These are phyloP conservation scores for Phellinidium pouzarii DNA, from an alignment of 1,284 basidiomycete species.

Conservation along the genomic window DNA sequence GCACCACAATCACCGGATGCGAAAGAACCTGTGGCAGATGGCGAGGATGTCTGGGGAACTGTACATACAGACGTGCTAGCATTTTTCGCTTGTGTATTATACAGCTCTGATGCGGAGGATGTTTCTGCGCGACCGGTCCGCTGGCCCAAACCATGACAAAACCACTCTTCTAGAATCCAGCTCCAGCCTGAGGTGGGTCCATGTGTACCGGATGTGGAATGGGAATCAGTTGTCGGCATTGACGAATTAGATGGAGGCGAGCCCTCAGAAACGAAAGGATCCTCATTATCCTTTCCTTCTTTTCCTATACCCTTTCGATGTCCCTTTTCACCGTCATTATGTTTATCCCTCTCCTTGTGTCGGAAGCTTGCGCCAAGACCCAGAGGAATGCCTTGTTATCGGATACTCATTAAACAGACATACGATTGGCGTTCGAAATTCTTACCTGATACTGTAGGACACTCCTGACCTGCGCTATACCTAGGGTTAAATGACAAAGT, in stretches of 20 bases:
- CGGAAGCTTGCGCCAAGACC: constrained; percentile 73
- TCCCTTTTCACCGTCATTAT: constrained; percentile 40
- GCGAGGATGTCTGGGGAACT: neutral
- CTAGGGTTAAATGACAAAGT: constrained; percentile 18
- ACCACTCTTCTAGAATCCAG: constrained; percentile 18
- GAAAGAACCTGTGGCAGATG: too few relatives aligned
- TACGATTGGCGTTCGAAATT: constrained; percentile 1
- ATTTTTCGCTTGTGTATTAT: constrained; percentile 8
- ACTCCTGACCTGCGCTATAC: constrained; percentile 74
- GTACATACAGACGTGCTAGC: neutral
- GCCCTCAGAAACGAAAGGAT: constrained; percentile 3
- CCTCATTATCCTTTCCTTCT: constrained; percentile 23
- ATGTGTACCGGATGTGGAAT: neutral
- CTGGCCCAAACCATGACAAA: constrained; percentile 13
- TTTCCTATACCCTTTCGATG: constrained; percentile 18
- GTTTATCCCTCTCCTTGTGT: constrained; percentile 40
- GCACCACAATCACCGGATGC: neutral
- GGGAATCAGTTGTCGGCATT: neutral
- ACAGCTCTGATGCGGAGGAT: constrained; percentile 8
- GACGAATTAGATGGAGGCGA: neutral
- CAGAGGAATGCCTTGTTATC: constrained; percentile 70
- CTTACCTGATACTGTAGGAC: constrained; percentile 63
- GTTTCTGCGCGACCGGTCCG: constrained; percentile 1
- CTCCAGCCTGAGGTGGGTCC: constrained; percentile 15
- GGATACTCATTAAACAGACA: too few relatives aligned